Percentiles rank a stretch among this genome's conserved stretches.
phyloP scores from a whole-genome alignment of 169 alveolate genomes.

The Cryptosporidium canis region DNA sequence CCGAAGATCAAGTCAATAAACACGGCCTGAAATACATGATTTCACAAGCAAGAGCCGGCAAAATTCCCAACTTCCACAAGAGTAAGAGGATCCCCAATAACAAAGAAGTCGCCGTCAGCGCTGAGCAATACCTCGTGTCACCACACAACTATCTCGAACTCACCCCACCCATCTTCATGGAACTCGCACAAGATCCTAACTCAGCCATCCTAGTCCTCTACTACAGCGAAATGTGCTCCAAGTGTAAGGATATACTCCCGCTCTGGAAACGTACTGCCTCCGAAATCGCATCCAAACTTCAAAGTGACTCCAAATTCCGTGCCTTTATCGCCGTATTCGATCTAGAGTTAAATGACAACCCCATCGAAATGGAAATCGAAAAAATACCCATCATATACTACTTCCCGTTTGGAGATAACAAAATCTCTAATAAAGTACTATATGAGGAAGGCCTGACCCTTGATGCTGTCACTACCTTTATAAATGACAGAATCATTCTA shows the following conservation, averaged over 20 bases:
- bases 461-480: background rate
- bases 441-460: background rate
- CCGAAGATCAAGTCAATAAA: background rate
- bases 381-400: slow-evolving; percentile 12
- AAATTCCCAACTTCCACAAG: slow-evolving; percentile 33
- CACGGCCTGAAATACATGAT: background rate
- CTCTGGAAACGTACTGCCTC: background rate
- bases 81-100: background rate
- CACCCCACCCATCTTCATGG: background rate
- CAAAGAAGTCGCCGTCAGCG: background rate
- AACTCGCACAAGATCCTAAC: background rate
- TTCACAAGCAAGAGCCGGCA: background rate
- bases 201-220: slow-evolving; percentile 4
- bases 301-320: background rate
- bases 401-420: slow-evolving; percentile 48
- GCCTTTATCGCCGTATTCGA: slow-evolving; percentile 5
- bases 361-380: background rate
- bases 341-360: slow-evolving; percentile 15
- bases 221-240: background rate
- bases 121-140: background rate
- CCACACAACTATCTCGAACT: slow-evolving; percentile 26
- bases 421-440: background rate
- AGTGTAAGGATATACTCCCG: background rate
- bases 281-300: background rate
- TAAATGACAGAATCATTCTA: background rate